These are phyloP conservation scores for Eucalyptus marginata DNA, from an alignment of 345 rosid species.

Conservation along the genomic window DNA sequence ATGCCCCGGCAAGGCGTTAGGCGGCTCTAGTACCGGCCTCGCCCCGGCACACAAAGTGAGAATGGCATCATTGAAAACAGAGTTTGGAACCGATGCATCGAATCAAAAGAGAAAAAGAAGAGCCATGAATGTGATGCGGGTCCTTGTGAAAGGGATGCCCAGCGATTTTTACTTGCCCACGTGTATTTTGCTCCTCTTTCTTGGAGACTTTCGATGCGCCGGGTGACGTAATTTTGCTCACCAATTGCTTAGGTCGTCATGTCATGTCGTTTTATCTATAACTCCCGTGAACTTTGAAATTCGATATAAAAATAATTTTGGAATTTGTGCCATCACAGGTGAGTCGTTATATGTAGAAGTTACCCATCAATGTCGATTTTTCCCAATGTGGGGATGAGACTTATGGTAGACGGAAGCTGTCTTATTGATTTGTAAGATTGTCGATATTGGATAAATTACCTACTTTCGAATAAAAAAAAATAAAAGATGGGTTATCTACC, in stretches of 20 bases:
- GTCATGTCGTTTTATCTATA: not conserved
- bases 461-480: too few species aligned
- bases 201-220: not conserved
- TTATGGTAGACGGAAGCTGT: not conserved
- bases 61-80: not conserved
- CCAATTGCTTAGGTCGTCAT: not conserved
- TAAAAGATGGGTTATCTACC: not conserved
- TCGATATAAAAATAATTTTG: not conserved
- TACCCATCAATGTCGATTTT: not conserved
- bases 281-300: accelerated
- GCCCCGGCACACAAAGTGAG: not conserved
- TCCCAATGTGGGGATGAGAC: not conserved
- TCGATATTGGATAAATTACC: not conserved
- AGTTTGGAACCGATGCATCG: not conserved
- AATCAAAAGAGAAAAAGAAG: not conserved
- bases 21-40: not conserved
- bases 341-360: not conserved
- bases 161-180: not conserved
- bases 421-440: not conserved
- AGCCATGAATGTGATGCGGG: not conserved
- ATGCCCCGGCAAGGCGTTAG: not conserved
- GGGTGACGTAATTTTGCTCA: not conserved
- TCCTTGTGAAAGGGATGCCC: not conserved
- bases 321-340: not conserved
- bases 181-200: not conserved